Percentiles rank a stretch among this genome's conserved stretches.
Evolutionary conservation across 2,329 filamentous ascomycete genomes (phyloP).

Genomic region (Fusarium transvaalense): DNA sequence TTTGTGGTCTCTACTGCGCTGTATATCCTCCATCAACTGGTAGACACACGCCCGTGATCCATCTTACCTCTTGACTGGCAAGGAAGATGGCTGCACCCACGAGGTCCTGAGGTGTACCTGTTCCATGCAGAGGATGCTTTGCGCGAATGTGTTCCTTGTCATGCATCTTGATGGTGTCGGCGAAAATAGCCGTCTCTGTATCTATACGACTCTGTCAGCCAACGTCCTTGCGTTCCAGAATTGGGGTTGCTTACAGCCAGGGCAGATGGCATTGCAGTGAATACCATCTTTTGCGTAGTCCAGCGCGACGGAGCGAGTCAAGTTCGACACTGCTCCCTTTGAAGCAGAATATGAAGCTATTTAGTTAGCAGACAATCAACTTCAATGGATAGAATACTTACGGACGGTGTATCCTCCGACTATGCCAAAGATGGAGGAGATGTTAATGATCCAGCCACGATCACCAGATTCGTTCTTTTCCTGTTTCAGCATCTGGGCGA

Average conservation of each 20-base stretch:
- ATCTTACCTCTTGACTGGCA: conserved; percentile 54
- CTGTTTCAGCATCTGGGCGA: conserved; percentile 64
- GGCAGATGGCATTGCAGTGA: conserved; percentile 66
- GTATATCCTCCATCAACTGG: conserved; percentile 58
- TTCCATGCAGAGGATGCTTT: conserved; percentile 48
- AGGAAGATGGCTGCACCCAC: conserved; percentile 55
- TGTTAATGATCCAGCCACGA: conserved; percentile 64
- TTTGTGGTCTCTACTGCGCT: conserved; percentile 43
- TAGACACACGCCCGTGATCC: conserved; percentile 57
- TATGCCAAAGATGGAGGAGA: conserved; percentile 58
- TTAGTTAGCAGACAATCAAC: neutral
- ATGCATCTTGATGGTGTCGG: conserved; percentile 38
- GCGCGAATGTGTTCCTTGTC: conserved; percentile 30
- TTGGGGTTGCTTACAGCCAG: conserved; percentile 55
- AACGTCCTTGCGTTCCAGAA: fast-evolving
- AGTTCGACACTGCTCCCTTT: conserved; percentile 63
- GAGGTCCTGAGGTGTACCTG: conserved; percentile 47
- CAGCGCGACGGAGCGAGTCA: conserved; percentile 62
- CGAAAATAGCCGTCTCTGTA: conserved; percentile 47
- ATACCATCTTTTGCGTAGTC: conserved; percentile 63
- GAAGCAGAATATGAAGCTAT: conserved; percentile 59
- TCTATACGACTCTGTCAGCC: conserved; percentile 15
- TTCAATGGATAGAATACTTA: neutral
- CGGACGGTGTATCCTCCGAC: conserved; percentile 50
- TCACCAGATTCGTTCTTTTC: conserved; percentile 54